Conservation (phyloP, 2,329 filamentous ascomycete species). For the Gyromitra esculenta region DNA sequence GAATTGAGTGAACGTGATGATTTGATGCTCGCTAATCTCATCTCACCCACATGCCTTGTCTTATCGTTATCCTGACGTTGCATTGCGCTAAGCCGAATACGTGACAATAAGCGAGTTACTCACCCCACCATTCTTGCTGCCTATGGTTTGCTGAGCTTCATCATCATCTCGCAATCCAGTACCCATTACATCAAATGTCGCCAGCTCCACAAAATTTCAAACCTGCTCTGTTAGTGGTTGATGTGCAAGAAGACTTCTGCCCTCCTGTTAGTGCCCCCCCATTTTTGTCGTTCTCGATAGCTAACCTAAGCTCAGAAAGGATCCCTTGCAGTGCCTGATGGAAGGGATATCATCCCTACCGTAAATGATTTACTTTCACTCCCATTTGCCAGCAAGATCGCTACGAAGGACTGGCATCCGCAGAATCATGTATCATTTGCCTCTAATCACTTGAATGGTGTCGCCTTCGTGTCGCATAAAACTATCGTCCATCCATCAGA, state of each 20-base stretch:
- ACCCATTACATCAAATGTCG: conserved; percentile 26
- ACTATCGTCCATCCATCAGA: conserved; percentile 75
- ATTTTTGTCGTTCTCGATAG: conserved; percentile 17
- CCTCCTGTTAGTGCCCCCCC: conserved; percentile 50
- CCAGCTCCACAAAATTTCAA: conserved; percentile 59
- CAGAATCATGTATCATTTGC: conserved; percentile 87
- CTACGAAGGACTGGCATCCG: conserved; percentile 95
- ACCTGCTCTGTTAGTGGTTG: conserved; percentile 77
- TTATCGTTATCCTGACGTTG: conserved; percentile 39
- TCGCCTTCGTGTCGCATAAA: conserved; percentile 73
- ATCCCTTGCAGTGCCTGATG: conserved; percentile 80
- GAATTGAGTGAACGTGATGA: background rate
- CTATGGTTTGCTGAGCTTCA: background rate
- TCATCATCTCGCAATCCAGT: background rate
- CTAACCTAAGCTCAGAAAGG: conserved; percentile 72
- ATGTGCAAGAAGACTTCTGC: conserved; percentile 85
- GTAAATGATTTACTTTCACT: conserved; percentile 79
- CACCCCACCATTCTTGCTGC: background rate
- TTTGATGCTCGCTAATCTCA: conserved; percentile 36
- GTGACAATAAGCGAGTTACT: conserved; percentile 26
- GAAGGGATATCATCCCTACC: conserved; percentile 73
- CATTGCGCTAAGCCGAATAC: conserved; percentile 34
- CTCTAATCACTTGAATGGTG: conserved; percentile 74
- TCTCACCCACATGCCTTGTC: background rate
- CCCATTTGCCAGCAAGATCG: conserved; percentile 78